phyloP scores from a whole-genome alignment of 345 rosid genomes.

The Acer campestre region DNA sequence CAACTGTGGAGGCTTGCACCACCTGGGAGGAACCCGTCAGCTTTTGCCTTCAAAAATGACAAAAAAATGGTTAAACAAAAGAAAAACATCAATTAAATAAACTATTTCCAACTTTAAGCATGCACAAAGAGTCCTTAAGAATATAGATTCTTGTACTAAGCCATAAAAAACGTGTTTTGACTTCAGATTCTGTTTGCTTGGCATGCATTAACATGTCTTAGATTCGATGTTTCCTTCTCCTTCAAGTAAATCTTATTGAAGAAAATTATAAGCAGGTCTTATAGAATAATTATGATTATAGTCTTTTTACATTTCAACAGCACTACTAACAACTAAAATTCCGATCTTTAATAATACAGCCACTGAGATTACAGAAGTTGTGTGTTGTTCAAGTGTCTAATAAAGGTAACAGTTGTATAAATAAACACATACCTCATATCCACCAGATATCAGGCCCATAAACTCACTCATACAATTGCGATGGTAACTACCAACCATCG shows the following conservation, averaged over 20 bases:
- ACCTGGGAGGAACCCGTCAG: slow-evolving; percentile 92
- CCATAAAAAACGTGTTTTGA: not conserved
- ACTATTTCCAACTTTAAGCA: slow-evolving; percentile 5
- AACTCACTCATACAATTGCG: slow-evolving; percentile 99
- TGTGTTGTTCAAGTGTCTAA: not conserved
- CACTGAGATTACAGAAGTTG: not conserved
- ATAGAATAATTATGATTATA: not conserved
- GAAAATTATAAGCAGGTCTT: not conserved
- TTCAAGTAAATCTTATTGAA: not conserved
- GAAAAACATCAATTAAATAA: not conserved
- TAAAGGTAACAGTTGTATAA: not conserved
- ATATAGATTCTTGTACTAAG: not conserved
- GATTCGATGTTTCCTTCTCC: not conserved
- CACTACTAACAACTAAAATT: not conserved
- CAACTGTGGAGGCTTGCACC: slow-evolving; percentile 96
- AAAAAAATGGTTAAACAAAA: not conserved
- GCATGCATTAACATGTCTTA: not conserved
- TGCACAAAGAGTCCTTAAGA: not conserved
- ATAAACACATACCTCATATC: slow-evolving; percentile 69
- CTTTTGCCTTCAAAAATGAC: slow-evolving; percentile 67
- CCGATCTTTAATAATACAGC: not conserved
- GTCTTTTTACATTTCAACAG: not conserved
- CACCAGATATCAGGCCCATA: slow-evolving; percentile 92
- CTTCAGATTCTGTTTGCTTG: not conserved
- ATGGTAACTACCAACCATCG: slow-evolving; percentile 95